These are phyloP conservation scores for Calocera cornea DNA, from an alignment of 768 basidiomycete genomes.

Conservation along the genomic window DNA sequence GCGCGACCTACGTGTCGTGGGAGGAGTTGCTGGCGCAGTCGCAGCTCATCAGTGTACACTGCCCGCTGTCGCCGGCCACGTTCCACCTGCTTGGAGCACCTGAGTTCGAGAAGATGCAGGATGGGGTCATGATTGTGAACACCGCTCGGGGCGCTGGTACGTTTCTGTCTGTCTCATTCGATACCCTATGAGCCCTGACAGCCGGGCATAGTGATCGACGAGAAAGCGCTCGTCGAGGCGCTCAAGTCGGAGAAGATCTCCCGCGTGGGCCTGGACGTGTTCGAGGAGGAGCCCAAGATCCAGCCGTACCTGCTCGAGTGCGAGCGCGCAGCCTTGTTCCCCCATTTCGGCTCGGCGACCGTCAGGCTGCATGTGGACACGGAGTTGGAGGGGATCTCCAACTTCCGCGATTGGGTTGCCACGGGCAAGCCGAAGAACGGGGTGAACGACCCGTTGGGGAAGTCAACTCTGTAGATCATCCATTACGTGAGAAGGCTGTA, in stretches of 20 bases:
- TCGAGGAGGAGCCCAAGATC: constrained; percentile 25
- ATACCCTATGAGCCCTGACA: too few species aligned
- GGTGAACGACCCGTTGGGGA: constrained; percentile 1
- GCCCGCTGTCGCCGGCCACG: constrained; percentile 20
- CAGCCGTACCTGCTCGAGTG: constrained; percentile 20
- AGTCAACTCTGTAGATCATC: not conserved
- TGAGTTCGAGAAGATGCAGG: constrained; percentile 21
- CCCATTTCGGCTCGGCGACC: not conserved
- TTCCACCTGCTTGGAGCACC: constrained; percentile 14
- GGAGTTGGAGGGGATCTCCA: not conserved
- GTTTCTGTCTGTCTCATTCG: not conserved
- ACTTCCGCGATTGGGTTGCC: not conserved
- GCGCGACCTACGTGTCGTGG: constrained; percentile 18
- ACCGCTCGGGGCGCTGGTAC: constrained; percentile 19
- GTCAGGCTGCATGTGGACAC: constrained; percentile 10
- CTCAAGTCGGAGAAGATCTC: constrained; percentile 23
- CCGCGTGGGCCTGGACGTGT: constrained; percentile 26
- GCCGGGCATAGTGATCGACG: constrained; percentile 19
- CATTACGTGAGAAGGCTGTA: not conserved
- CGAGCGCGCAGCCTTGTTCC: constrained; percentile 14
- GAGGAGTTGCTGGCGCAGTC: constrained; percentile 19
- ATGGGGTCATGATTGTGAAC: constrained; percentile 23
- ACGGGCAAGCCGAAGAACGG: not conserved
- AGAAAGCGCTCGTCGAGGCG: constrained; percentile 24
- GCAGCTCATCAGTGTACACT: constrained; percentile 19